phyloP scores from a whole-genome alignment of 208 protist genomes.

The Herpetomonas tarakana region DNA sequence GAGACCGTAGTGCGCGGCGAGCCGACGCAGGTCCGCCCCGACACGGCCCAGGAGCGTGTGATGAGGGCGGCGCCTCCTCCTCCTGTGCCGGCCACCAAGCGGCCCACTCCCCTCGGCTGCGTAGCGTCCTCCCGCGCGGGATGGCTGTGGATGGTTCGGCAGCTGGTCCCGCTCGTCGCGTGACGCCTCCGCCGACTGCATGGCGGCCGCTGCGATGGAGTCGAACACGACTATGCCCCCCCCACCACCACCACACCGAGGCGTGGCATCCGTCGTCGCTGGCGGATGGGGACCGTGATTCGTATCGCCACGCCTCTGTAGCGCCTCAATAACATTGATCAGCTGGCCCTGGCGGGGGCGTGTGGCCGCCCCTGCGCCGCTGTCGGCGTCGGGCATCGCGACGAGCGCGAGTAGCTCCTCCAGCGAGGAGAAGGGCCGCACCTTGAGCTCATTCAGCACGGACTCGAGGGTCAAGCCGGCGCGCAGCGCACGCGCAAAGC shows the following conservation, averaged over 20 bases:
- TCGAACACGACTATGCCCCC: constrained; percentile 58
- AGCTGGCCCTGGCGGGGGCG: background rate
- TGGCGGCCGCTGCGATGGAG: constrained; percentile 54
- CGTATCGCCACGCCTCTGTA: constrained; percentile 3
- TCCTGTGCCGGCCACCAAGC: no score
- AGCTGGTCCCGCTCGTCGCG: constrained; percentile 1
- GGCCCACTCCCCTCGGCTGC: no score
- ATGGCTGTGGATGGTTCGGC: background rate
- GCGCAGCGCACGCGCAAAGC: constrained; percentile 8
- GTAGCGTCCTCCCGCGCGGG: no score
- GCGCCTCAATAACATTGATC: background rate
- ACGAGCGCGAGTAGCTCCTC: constrained; percentile 37
- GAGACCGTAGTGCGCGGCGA: constrained; percentile 29
- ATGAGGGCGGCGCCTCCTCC: constrained; percentile 1
- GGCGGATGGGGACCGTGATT: no score
- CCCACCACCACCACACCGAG: constrained; percentile 19
- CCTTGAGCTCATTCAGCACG: constrained; percentile 46
- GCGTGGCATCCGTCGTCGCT: constrained; percentile 21
- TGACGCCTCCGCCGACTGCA: constrained; percentile 7
- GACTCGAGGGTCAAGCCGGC: constrained; percentile 20
- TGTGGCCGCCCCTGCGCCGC: background rate
- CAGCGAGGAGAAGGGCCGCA: constrained; percentile 31
- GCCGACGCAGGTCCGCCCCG: constrained; percentile 31
- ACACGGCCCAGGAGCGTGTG: constrained; percentile 6
- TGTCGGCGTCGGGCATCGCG: background rate